phyloP scores from a whole-genome alignment of 768 basidiomycete species.

The Termitomyces sp. region DNA sequence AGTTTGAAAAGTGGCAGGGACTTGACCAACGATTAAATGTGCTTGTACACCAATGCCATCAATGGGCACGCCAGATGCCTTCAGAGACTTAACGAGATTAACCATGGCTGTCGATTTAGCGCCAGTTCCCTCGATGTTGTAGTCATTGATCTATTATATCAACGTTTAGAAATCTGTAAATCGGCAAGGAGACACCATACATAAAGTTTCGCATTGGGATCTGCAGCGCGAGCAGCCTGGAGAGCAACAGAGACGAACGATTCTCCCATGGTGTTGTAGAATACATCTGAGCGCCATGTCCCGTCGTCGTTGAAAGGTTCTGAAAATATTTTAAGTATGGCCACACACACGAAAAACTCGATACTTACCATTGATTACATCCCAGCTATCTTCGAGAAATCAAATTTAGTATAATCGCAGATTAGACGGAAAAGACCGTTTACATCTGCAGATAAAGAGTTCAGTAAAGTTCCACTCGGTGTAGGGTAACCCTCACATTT shows the following conservation, averaged over 20 bases:
- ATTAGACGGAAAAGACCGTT: constrained; percentile 17
- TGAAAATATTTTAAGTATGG: constrained; percentile 11
- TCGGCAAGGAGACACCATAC: constrained; percentile 19
- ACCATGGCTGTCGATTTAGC: constrained; percentile 52
- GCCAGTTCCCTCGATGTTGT: constrained; percentile 37
- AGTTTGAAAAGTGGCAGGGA: constrained; percentile 41
- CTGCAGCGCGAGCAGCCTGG: constrained; percentile 45
- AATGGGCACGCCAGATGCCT: constrained; percentile 43
- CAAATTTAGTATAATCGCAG: neutral
- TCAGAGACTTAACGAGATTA: constrained; percentile 44
- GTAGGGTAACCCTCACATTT: constrained; percentile 30
- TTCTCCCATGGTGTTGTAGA: constrained; percentile 44
- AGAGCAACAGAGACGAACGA: constrained; percentile 49
- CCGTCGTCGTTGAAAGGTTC: constrained; percentile 61
- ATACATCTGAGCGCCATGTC: constrained; percentile 47
- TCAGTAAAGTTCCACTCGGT: neutral
- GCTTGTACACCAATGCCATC: constrained; percentile 58
- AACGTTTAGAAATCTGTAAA: neutral
- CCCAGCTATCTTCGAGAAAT: constrained; percentile 29
- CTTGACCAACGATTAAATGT: constrained; percentile 54
- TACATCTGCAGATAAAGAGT: constrained; percentile 22
- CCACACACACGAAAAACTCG: neutral
- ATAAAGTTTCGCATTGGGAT: constrained; percentile 52
- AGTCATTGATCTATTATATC: constrained; percentile 28
- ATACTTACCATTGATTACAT: constrained; percentile 35